Percentiles rank a stretch among this genome's conserved stretches.
Evolutionary conservation across 306 rosid species (phyloP).

Genomic region (Abrus pulchellus): DNA sequence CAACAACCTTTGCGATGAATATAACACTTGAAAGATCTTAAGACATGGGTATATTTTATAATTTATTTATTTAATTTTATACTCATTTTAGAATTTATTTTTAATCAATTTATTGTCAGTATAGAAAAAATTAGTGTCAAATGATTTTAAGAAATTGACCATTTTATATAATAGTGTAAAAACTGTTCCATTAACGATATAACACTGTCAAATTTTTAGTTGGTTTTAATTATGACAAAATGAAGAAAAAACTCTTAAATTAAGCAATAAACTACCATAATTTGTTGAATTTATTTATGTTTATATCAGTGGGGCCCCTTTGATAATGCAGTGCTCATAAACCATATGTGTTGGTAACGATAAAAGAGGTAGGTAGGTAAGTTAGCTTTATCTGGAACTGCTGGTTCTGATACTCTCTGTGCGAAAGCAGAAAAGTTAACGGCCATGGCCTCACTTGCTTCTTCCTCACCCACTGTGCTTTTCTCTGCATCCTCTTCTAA

Average conservation of each 20-base stretch:
- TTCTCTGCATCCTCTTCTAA: slow-evolving; percentile 62
- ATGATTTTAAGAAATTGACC: too few relatives aligned
- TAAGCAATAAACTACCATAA: background rate
- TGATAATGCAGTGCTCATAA: background rate
- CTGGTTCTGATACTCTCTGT: slow-evolving; percentile 60
- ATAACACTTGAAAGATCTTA: too few relatives aligned
- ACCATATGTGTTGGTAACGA: background rate
- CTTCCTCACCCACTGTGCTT: slow-evolving; percentile 69
- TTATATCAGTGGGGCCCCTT: too few relatives aligned
- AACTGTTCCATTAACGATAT: too few relatives aligned
- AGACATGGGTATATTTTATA: too few relatives aligned
- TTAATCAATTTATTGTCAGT: too few relatives aligned
- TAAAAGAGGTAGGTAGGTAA: background rate
- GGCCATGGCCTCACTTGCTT: slow-evolving; percentile 86
- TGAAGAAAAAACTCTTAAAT: background rate
- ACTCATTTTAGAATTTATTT: too few relatives aligned
- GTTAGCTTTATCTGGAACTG: slow-evolving; percentile 54
- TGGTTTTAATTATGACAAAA: background rate
- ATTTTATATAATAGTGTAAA: too few relatives aligned
- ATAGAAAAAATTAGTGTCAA: too few relatives aligned
- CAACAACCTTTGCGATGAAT: too few relatives aligned
- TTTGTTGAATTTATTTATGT: background rate
- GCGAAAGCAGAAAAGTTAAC: slow-evolving; percentile 3
- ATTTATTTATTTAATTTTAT: too few relatives aligned
- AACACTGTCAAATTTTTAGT: too few relatives aligned